phyloP scores from a whole-genome alignment of 331 rosid species.

The Stylosanthes scabra region DNA sequence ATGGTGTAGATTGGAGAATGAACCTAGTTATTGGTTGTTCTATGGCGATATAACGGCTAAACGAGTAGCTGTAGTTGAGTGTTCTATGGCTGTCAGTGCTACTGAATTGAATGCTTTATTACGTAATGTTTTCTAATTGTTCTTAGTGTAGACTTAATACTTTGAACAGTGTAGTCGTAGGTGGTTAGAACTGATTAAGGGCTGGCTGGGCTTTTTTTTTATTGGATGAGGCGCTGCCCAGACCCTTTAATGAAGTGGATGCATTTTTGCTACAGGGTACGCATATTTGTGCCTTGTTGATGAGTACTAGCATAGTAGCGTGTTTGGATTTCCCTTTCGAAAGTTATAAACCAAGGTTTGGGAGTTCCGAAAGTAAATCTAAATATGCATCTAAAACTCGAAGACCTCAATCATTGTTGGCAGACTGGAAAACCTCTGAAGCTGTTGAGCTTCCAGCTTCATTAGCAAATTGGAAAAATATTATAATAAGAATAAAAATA shows the following conservation, averaged over 20 bases:
- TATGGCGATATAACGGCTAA: background rate
- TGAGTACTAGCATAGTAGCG: too few relatives aligned
- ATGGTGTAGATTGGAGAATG: background rate
- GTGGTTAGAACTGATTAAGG: background rate
- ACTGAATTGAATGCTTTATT: conserved; percentile 13
- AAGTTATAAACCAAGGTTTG: too few relatives aligned
- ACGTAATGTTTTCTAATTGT: conserved; percentile 3
- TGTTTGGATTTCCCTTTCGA: too few relatives aligned
- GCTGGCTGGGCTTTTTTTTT: background rate
- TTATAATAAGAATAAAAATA: background rate
- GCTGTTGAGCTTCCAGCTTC: background rate
- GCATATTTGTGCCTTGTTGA: too few relatives aligned
- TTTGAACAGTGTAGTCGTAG: conserved; percentile 3
- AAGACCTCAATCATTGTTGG: too few relatives aligned
- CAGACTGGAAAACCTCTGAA: background rate
- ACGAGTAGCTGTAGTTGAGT: too few relatives aligned
- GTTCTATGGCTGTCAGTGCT: background rate
- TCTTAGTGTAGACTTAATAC: background rate
- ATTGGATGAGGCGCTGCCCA: background rate
- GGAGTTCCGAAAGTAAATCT: too few relatives aligned
- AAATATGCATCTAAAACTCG: too few relatives aligned
- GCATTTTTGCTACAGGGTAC: background rate
- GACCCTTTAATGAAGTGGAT: background rate
- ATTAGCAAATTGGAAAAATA: background rate
- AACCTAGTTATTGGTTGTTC: background rate